Evolutionary conservation across 805 yeast genomes (phyloP).

Genomic region (Metschnikowia aberdeeniae): DNA sequence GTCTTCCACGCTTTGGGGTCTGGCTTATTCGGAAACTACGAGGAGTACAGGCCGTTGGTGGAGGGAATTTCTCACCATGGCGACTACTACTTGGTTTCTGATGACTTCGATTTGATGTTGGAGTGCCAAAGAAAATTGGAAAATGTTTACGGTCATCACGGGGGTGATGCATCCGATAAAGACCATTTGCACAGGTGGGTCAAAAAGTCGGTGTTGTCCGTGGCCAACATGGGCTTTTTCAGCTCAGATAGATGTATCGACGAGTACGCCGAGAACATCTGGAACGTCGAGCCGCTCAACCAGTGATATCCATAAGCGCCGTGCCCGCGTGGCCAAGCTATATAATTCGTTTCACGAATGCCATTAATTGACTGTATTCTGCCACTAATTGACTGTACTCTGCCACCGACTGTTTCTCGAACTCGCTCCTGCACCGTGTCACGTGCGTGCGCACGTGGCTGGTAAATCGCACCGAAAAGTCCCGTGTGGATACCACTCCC

Average conservation of each 20-base stretch:
- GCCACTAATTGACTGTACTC: no score
- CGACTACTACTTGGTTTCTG: conserved; percentile 81
- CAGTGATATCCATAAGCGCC: neutral
- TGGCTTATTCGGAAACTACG: conserved; percentile 68
- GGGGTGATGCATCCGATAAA: conserved; percentile 38
- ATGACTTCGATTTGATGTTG: conserved; percentile 83
- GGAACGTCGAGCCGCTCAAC: conserved; percentile 79
- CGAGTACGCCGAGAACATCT: conserved; percentile 87
- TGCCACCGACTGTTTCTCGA: no score
- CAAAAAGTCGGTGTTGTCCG: conserved; percentile 69
- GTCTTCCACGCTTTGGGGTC: conserved; percentile 66
- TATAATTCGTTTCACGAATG: no score
- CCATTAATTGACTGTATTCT: no score
- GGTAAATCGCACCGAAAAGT: neutral
- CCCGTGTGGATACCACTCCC: neutral
- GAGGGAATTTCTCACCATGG: conserved; percentile 71
- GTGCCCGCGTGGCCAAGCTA: neutral
- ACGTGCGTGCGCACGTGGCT: no score
- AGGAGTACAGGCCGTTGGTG: conserved; percentile 62
- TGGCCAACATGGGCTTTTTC: conserved; percentile 93
- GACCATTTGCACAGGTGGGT: conserved; percentile 67
- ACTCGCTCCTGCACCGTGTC: no score
- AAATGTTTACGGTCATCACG: conserved; percentile 52
- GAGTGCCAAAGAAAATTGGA: conserved; percentile 79
- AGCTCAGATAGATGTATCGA: conserved; percentile 86